Base-by-base conservation (phyloP, 2,329 filamentous ascomycete species). In the Didymosphaeria variabile region DNA sequence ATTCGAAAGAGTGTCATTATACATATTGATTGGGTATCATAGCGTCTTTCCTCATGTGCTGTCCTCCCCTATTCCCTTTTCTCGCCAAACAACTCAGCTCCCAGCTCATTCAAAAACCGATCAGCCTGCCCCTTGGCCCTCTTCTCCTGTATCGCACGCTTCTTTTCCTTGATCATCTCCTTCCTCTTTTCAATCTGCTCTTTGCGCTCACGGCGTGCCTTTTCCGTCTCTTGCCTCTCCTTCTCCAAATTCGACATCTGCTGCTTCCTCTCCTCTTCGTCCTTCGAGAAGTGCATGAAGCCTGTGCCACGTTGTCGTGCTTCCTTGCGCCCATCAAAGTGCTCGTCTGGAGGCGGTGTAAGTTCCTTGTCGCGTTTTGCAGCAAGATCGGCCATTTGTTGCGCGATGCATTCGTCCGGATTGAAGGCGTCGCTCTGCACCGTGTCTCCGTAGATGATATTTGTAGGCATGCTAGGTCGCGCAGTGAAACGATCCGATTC, bases 261-360 rank as follows among this genome's bases (percentile, higher is more conserved):
- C 70, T 79, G 79, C 73, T 89, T 83, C 51, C 86, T 79, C 65
- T 84, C 82, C 66, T 86, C 88, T 72, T 90, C 89, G 77, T 97
- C 91, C 66, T 86, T 87, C 60, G 90, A 92, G 75, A 99, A 98
- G 59, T 91, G 89, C 81, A 93, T 97, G 80, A 98, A 99, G 0
- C 92, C 95, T 0, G 91, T 92, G 4, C 95, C 95, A 71, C 95
- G 94, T 47, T 88, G 92, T 62, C 95, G 85, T 52, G 97, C 88
- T 84, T 99, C 95, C 62, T 85, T 86, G 62, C 87, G 86, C 1
- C 92, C 92, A 76, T 97, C 91, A 79, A 98, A 99, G 79, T 98
- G 94, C 71, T 85, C 84, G 69, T 90, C 87, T 8, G 89, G 87
- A 6, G 93, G 94, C 56, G 94, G 93, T 52, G 94, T 97, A 55